Conservation (phyloP, 352 stramenopile species). For the Pythium coloratum region DNA sequence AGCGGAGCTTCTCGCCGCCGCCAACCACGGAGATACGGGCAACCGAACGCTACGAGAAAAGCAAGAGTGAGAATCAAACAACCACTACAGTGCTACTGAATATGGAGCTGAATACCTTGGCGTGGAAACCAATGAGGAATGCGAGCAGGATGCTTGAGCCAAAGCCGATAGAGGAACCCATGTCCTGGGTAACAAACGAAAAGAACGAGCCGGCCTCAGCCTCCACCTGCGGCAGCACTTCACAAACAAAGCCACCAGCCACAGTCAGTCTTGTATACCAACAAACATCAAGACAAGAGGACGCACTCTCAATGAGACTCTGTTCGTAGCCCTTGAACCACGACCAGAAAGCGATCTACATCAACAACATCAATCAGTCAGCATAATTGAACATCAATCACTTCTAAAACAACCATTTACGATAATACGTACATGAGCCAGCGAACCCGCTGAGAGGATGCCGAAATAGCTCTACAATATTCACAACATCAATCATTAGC, state of each 20-base stretch:
- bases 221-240: constrained; percentile 48
- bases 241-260: neutral
- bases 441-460: constrained; percentile 70
- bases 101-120: no score
- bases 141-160: constrained; percentile 80
- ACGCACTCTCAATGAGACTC: constrained; percentile 77
- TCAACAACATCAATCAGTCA: neutral
- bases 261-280: neutral
- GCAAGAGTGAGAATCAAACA: neutral
- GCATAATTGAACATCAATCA: neutral
- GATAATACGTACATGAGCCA: constrained; percentile 57
- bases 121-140: constrained; percentile 81
- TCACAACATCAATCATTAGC: neutral
- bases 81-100: no score
- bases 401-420: neutral
- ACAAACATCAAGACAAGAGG: neutral
- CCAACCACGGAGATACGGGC: constrained; percentile 75
- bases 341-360: constrained; percentile 86
- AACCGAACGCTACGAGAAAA: constrained; percentile 56
- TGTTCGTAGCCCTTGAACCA: constrained; percentile 89
- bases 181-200: constrained; percentile 78
- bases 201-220: constrained; percentile 69
- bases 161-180: constrained; percentile 78
- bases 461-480: constrained; percentile 72
- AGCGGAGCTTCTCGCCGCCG: constrained; percentile 76